These are phyloP conservation scores for Mariannaea elegans DNA, from an alignment of 2,329 filamentous ascomycete genomes.

Conservation along the genomic window DNA sequence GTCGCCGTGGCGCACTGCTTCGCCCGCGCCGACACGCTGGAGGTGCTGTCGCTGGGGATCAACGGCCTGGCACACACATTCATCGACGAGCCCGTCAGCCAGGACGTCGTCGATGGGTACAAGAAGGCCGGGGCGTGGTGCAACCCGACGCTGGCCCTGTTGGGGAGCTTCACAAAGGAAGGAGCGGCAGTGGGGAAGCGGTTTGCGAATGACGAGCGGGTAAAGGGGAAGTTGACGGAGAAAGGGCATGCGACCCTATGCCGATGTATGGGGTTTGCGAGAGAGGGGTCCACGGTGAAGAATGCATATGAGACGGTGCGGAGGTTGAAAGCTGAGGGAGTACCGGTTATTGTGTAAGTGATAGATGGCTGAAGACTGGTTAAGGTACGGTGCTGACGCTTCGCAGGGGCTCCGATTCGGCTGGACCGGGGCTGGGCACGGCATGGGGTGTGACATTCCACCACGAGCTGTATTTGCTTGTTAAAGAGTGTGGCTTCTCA, in stretches of 20 bases:
- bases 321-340: slow-evolving; percentile 21
- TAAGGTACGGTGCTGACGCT: too few species aligned
- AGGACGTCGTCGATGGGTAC: slow-evolving; percentile 35
- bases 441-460: slow-evolving; percentile 25
- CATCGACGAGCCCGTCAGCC: slow-evolving; percentile 38
- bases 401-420: slow-evolving; percentile 26
- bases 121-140: slow-evolving; percentile 33
- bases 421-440: slow-evolving; percentile 18
- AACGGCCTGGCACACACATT: slow-evolving; percentile 45
- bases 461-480: slow-evolving; percentile 26
- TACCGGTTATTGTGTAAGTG: slow-evolving; percentile 26
- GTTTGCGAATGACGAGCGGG: slow-evolving; percentile 30
- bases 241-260: neutral
- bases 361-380: too few species aligned
- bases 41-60: slow-evolving; percentile 38
- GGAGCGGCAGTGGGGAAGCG: slow-evolving; percentile 29
- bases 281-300: slow-evolving; percentile 10
- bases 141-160: slow-evolving; percentile 35
- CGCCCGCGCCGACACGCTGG: slow-evolving; percentile 38
- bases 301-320: slow-evolving; percentile 25
- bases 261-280: slow-evolving; percentile 7
- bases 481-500: slow-evolving; percentile 24
- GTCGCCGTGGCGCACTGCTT: slow-evolving; percentile 41
- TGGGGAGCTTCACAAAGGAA: slow-evolving; percentile 37
- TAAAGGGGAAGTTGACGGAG: slow-evolving; percentile 1